Percentiles rank a stretch among this genome's conserved stretches.
Conservation (phyloP, 257 asterid species). For the Petrea volubilis region DNA sequence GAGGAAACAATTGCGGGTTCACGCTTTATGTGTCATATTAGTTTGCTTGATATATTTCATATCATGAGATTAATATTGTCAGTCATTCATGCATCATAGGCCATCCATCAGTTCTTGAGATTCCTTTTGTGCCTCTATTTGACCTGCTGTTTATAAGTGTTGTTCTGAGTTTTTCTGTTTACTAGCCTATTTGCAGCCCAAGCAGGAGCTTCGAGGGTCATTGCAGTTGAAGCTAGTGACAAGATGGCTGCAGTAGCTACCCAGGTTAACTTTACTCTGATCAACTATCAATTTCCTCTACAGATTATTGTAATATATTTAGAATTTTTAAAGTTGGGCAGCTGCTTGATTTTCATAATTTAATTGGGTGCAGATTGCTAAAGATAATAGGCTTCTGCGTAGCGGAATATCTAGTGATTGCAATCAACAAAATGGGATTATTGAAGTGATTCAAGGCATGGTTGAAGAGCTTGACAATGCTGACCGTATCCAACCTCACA, state of each 20-base stretch:
- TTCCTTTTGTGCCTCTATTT: neutral
- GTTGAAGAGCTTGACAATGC: constrained; percentile 69
- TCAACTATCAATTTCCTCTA: constrained; percentile 12
- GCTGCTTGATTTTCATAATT: constrained; percentile 13
- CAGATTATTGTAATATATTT: neutral
- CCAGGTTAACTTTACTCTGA: constrained; percentile 47
- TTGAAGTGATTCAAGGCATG: constrained; percentile 86
- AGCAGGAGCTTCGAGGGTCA: constrained; percentile 87
- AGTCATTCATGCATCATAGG: constrained; percentile 7
- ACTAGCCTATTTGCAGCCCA: constrained; percentile 94
- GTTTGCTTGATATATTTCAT: neutral
- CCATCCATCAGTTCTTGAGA: neutral
- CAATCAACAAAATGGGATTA: constrained; percentile 39
- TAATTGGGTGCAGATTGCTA: constrained; percentile 62
- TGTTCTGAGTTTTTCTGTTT: constrained; percentile 26
- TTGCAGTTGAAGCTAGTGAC: constrained; percentile 89
- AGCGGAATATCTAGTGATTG: constrained; percentile 31
- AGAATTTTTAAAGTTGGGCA: neutral
- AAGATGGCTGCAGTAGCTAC: constrained; percentile 94
- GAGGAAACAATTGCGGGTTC: neutral
- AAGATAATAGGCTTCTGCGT: constrained; percentile 60
- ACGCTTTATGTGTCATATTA: neutral
- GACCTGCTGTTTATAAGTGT: constrained; percentile 4
- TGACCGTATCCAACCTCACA: constrained; percentile 51
- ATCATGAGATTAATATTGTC: constrained; percentile 1